phyloP scores from a whole-genome alignment of 441 rosid genomes.

The Dalechampia spathulata region DNA sequence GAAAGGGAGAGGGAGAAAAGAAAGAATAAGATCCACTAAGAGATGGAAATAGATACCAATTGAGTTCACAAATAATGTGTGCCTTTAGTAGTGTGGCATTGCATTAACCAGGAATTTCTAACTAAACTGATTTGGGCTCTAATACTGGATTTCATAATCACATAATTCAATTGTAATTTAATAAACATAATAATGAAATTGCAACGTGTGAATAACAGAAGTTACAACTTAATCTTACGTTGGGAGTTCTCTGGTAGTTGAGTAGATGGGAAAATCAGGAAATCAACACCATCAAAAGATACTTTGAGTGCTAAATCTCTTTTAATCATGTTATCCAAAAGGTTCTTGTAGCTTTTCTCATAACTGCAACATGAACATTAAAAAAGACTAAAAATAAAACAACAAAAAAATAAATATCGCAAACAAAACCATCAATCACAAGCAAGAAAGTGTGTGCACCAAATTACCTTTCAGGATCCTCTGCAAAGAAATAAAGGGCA shows the following conservation, averaged over 20 bases:
- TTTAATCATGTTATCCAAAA: slow-evolving; percentile 75
- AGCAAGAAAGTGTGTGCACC: background rate
- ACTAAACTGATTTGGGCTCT: too few species aligned
- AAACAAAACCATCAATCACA: background rate
- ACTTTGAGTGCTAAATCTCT: slow-evolving; percentile 87
- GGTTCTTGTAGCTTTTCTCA: slow-evolving; percentile 65
- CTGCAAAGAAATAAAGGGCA: slow-evolving; percentile 96
- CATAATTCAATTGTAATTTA: background rate
- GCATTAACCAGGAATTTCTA: too few species aligned
- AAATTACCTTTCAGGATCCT: slow-evolving; percentile 75
- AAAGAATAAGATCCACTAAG: too few species aligned
- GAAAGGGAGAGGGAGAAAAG: too few species aligned
- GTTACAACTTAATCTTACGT: slow-evolving; percentile 47
- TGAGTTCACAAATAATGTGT: too few species aligned
- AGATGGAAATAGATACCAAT: too few species aligned
- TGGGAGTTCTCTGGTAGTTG: slow-evolving; percentile 82
- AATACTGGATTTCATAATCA: background rate
- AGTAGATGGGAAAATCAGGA: slow-evolving; percentile 80
- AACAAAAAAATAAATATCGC: background rate
- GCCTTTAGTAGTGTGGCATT: too few species aligned
- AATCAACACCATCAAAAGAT: slow-evolving; percentile 63
- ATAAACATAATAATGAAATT: background rate
- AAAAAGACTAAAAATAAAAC: too few species aligned
- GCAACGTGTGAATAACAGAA: slow-evolving; percentile 5
- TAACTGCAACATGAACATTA: slow-evolving; percentile 49